Conservation (phyloP, 441 rosid genomes). For the Metrosideros polymorpha region DNA sequence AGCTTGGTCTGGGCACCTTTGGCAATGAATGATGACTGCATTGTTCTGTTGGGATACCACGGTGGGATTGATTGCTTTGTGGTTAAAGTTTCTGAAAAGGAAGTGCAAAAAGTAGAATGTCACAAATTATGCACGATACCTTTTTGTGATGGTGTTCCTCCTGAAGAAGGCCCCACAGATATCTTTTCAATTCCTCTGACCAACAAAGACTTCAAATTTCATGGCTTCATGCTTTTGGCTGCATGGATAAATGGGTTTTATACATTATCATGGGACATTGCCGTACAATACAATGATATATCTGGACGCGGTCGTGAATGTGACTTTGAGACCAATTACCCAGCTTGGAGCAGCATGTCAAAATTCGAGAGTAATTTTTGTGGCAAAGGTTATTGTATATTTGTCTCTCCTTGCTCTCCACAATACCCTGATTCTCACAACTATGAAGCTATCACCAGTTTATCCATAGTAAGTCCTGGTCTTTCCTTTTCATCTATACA, state of each 20-base stretch:
- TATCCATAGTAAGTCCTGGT: constrained; percentile 52
- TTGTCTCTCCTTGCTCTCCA: constrained; percentile 50
- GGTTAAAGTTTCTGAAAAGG: constrained; percentile 35
- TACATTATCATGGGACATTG: constrained; percentile 71
- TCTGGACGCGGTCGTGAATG: constrained; percentile 34
- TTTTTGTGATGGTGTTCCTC: constrained; percentile 26
- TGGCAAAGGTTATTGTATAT: constrained; percentile 43
- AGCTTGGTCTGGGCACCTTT: constrained; percentile 88
- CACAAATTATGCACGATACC: constrained; percentile 71
- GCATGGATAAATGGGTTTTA: constrained; percentile 57
- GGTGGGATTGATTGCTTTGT: constrained; percentile 84
- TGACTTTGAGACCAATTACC: constrained; percentile 32
- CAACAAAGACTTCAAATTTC: constrained; percentile 32
- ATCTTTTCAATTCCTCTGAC: constrained; percentile 56
- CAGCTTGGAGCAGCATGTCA: constrained; percentile 20
- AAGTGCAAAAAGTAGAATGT: constrained; percentile 25
- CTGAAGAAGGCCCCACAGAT: constrained; percentile 48
- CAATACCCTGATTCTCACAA: constrained; percentile 60
- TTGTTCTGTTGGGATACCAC: constrained; percentile 67
- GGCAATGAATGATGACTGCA: constrained; percentile 37
- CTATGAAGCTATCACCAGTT: constrained; percentile 52
- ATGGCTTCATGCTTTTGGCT: constrained; percentile 67
- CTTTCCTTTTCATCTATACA: constrained; percentile 22
- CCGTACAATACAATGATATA: constrained; percentile 42
- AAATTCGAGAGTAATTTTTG: constrained; percentile 40